Percentiles rank a stretch among this genome's conserved stretches.
Conservation (phyloP, 345 rosid species). For the Eucalyptus coolabah region DNA sequence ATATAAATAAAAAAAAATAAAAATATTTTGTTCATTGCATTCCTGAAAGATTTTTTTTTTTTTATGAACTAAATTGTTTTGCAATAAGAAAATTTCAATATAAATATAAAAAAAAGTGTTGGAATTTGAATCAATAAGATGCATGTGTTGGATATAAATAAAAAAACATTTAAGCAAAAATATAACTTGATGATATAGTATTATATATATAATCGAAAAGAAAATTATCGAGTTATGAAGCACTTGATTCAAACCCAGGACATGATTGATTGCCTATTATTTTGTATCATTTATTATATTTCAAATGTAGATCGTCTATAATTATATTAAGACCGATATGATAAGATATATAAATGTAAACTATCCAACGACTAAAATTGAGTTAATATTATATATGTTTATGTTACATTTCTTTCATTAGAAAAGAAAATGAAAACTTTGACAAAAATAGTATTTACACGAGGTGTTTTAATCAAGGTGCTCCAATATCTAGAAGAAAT, state of each 20-base stretch:
- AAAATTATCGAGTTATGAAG: background rate
- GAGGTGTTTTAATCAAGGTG: background rate
- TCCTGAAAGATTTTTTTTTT: background rate
- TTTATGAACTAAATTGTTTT: background rate
- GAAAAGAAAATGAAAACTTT: background rate
- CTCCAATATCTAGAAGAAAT: background rate
- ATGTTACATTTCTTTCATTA: background rate
- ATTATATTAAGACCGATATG: background rate
- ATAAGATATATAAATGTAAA: background rate
- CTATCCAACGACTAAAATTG: background rate
- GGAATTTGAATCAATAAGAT: background rate
- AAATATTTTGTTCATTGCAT: background rate
- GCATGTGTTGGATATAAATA: background rate
- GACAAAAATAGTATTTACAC: background rate
- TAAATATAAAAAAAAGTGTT: background rate
- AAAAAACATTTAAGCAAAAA: background rate
- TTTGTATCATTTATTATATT: background rate
- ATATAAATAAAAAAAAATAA: background rate
- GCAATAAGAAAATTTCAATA: background rate
- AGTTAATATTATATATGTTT: background rate
- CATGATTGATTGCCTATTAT: background rate
- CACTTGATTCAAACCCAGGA: accelerated
- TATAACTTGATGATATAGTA: background rate
- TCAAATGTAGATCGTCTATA: background rate
- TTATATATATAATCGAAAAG: background rate